Conservation (phyloP, 495 filamentous ascomycete genomes). For the Penicillium salamii region DNA sequence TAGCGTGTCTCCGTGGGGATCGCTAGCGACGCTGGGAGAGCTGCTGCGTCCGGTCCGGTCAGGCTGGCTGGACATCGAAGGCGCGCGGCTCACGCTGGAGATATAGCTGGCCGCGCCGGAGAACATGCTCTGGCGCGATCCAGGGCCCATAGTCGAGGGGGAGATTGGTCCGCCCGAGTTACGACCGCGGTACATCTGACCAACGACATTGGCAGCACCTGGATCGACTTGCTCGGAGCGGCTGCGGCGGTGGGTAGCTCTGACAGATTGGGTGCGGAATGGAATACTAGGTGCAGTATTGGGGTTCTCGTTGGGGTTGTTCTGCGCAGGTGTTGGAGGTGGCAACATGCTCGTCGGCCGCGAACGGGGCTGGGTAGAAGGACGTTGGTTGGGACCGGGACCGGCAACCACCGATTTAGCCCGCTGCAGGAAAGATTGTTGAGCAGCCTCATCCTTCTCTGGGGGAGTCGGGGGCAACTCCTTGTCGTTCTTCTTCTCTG, state of each 20-base stretch:
- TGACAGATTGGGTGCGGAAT: slow-evolving; percentile 64
- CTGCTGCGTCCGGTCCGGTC: slow-evolving; percentile 48
- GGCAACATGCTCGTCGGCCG: slow-evolving; percentile 63
- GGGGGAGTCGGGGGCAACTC: slow-evolving; percentile 80
- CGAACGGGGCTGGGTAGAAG: slow-evolving; percentile 46
- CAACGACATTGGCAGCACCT: slow-evolving; percentile 66
- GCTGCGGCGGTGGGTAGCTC: slow-evolving; percentile 56
- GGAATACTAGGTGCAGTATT: slow-evolving; percentile 83
- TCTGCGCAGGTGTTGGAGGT: slow-evolving; percentile 32
- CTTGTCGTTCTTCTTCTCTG: slow-evolving; percentile 56
- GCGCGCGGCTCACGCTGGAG: slow-evolving; percentile 45
- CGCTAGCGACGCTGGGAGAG: slow-evolving; percentile 59
- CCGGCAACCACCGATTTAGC: slow-evolving; percentile 67
- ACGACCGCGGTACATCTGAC: slow-evolving; percentile 78
- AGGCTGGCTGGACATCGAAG: slow-evolving; percentile 44
- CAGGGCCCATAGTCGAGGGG: slow-evolving; percentile 47
- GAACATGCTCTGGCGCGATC: slow-evolving; percentile 45
- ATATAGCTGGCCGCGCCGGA: slow-evolving; percentile 39
- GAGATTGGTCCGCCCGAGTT: slow-evolving; percentile 55
- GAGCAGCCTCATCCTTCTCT: slow-evolving; percentile 50
- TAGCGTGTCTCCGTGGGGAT: slow-evolving; percentile 51
- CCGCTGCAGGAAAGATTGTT: slow-evolving; percentile 67
- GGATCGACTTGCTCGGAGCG: slow-evolving; percentile 68
- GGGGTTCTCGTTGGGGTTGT: slow-evolving; percentile 61
- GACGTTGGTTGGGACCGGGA: slow-evolving; percentile 38